Percentiles rank a stretch among this genome's conserved stretches.
Conservation (phyloP, 139 green algal genomes). For the Chlorella sp. region DNA sequence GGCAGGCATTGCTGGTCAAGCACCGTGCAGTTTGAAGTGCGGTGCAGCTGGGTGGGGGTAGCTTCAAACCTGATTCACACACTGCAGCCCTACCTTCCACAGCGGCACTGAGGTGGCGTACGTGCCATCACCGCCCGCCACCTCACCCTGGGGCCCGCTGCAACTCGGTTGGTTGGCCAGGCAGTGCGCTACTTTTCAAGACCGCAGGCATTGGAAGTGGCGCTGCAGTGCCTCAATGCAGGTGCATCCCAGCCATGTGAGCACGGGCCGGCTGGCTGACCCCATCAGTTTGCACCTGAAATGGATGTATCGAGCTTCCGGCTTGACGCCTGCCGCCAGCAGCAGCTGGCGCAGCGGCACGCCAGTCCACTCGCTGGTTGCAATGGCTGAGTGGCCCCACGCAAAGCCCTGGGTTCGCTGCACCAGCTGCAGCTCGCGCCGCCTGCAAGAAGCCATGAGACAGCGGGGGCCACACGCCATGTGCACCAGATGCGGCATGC, state of each 20-base stretch:
- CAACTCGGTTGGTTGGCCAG: too few species aligned
- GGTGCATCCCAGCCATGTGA: too few species aligned
- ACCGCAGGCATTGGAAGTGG: too few species aligned
- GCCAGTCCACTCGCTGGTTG: slow-evolving; percentile 2
- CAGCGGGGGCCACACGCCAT: too few species aligned
- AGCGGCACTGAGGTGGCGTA: background rate
- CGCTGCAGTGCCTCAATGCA: too few species aligned
- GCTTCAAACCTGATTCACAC: too few species aligned
- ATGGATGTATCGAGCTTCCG: background rate
- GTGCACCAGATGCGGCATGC: too few species aligned
- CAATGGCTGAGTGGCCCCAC: background rate
- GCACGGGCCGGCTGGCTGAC: too few species aligned
- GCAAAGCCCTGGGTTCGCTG: background rate
- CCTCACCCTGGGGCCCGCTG: background rate
- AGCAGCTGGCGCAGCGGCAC: background rate
- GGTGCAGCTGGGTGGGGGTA: too few species aligned
- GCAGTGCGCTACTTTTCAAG: too few species aligned
- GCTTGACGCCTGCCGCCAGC: background rate
- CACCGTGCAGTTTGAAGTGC: too few species aligned
- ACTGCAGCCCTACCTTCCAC: background rate
- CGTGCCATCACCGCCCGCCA: background rate
- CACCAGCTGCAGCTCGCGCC: slow-evolving; percentile 3
- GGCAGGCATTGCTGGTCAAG: background rate
- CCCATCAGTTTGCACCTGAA: background rate
- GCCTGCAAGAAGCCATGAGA: background rate